Conservation (phyloP, 1,284 basidiomycete genomes). For the Trametes hirsuta region DNA sequence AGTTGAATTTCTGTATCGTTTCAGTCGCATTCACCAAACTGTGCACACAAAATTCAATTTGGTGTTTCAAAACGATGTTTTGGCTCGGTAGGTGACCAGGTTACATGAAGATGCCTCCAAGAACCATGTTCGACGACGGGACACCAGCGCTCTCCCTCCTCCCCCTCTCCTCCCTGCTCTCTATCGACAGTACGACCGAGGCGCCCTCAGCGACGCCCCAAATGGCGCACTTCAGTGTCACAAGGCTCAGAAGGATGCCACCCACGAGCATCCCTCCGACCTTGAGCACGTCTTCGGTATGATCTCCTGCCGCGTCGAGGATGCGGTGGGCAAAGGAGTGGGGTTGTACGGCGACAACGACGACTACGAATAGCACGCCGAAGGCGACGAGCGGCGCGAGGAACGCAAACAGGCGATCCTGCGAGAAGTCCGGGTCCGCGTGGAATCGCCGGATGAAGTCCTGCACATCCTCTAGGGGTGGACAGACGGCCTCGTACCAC, state of each 20-base stretch:
- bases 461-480: conserved; percentile 21
- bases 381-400: conserved; percentile 20
- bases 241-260: conserved; percentile 4
- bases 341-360: conserved; percentile 20
- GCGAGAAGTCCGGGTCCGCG: conserved; percentile 18
- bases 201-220: conserved; percentile 19
- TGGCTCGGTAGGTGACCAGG: not conserved
- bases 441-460: conserved; percentile 18
- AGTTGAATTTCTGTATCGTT: not conserved
- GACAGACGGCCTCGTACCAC: conserved; percentile 22
- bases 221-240: conserved; percentile 14
- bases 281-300: conserved; percentile 3
- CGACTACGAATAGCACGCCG: conserved; percentile 17
- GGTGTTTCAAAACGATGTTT: too few relatives aligned
- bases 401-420: conserved; percentile 21
- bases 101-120: conserved; percentile 17
- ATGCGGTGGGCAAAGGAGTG: conserved; percentile 23
- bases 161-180: conserved; percentile 1
- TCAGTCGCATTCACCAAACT: not conserved
- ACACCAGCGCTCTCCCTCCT: conserved; percentile 4
- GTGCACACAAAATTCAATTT: too few relatives aligned
- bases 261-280: conserved; percentile 1
- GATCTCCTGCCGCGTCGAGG: conserved; percentile 9
- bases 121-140: conserved; percentile 14
- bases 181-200: not conserved